phyloP scores from a whole-genome alignment of 148 eudicot species.

The Diospyros lotus region DNA sequence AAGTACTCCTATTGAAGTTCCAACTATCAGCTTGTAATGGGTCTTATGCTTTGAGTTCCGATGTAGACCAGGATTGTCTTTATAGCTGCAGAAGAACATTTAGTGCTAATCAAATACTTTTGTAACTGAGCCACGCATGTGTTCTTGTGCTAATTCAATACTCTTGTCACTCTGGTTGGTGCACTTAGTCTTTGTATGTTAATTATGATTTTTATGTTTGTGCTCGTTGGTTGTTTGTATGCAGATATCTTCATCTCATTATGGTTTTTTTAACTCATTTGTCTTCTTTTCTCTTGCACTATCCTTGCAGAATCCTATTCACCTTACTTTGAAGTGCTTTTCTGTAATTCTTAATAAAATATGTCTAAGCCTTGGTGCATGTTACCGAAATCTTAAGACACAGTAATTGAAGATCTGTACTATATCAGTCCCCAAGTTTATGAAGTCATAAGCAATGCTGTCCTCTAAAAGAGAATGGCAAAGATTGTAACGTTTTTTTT shows the following conservation, averaged over 20 bases:
- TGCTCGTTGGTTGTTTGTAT: background rate
- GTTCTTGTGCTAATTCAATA: background rate
- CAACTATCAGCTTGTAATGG: constrained; percentile 40
- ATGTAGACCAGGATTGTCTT: constrained; percentile 69
- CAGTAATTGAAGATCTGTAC: background rate
- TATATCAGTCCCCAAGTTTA: background rate
- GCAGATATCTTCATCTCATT: background rate
- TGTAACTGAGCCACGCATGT: background rate
- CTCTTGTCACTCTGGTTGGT: background rate
- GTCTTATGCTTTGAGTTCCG: constrained; percentile 27
- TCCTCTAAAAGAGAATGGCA: background rate
- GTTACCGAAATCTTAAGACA: no score
- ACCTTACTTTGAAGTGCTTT: background rate
- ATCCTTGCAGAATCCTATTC: background rate
- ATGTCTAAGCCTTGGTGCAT: background rate
- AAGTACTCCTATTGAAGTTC: constrained; percentile 47
- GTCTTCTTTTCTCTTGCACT: background rate
- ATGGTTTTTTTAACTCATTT: background rate
- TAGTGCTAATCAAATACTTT: background rate
- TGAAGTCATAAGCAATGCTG: background rate
- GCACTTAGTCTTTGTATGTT: background rate
- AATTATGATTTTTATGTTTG: background rate
- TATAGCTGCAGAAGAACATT: constrained; percentile 46
- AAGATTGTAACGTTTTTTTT: background rate
- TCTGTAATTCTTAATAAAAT: background rate